Evolutionary conservation across 1,284 basidiomycete species (phyloP), one percentile per base, ranked within the genome.

Genomic region (Rhodofomes roseus): DNA sequence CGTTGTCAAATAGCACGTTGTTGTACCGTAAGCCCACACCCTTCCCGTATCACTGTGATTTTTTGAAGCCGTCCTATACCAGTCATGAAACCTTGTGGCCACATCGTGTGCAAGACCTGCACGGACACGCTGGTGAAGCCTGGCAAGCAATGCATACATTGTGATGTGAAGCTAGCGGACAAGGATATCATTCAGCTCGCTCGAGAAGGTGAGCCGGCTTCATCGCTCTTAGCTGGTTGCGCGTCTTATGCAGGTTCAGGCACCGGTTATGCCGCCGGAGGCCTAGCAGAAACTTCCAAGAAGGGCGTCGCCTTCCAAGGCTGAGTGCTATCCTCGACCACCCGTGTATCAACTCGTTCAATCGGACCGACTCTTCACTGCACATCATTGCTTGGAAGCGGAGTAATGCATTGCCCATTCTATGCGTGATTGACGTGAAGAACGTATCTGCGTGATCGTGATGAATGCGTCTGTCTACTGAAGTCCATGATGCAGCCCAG

Each of bases 181-280:
- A 81, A 81, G 65, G 91, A 93, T 60, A 79, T 93, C n/a, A 80
- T 93, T 18, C 85, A 88, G 66, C 70, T 94, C 34, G 84, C 86
- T 66, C 82, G 92, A 62, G 93, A 96, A 83, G 93, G 93, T 87
- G 58, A 62, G 80, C 73, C 4, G 14, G 46, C 43, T 18, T 12
- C 2, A 51, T 40, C 12, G 27, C 16, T 40, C 43, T 22, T 23
- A 5, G 54, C 29, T 43, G 8, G 7, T 34, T 14, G n/a, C 16
- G 12, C 34, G 1, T 37, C 50, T 31, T 12, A 23, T 5, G 20
- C 22, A 9, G 20, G 22, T 44, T 16, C 54, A 93, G 91, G 92
- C 22, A 96, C 93, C 5, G 93, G 93, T 0, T 95, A 90, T 68
- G 93, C 93, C 8, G 91, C 91, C 37, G 93, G 93, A 22, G 93